Evolutionary conservation across 108 stramenopile species (phyloP), one percentile per base, ranked within the genome.

Genomic region (Conticribra weissflogii): DNA sequence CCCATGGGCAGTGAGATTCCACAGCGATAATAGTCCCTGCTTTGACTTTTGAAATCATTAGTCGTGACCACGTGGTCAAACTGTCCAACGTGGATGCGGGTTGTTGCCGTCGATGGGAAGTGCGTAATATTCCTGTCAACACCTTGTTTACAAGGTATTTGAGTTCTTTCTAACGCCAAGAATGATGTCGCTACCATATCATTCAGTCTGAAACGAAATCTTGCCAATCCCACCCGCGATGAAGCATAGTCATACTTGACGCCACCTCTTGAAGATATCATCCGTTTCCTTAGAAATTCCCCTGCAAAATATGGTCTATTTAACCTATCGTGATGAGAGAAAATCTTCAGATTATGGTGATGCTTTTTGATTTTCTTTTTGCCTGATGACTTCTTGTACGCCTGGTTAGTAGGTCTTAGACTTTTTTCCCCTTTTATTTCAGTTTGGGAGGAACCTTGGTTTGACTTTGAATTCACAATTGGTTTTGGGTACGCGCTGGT

Each of bases 1-100:
- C 86, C 89, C 84, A 91, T 80, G 9, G 90, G 93, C 34, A 91
- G 57, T 3, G 68, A 78, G 18, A 94, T 80, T 23, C 90, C 87
- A 30, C 68, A 28, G 19, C 71, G 55, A 52, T 51, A 59, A 4
- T 63, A 63, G 14, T 49, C 34, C 34, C 36, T 60, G 15, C 44
- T 34, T 14, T 34, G 18, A 16, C 23, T 34, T 24, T 45, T 19
- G 7, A 2, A 30, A 33, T 33, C 30, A 9, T 28, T 47, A 53
- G 61, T 29, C 28, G 48, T 32, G 4, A 32, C 19, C n/a, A n/a
- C n/a, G n/a, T n/a, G n/a, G n/a, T n/a, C n/a, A 51, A 27, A 24
- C 29, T 34, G 28, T 45, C 54, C 53, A 25, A 41, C 21, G 33
- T 67, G 28, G 32, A 54, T 30, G 16, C 0, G 50, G 21, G 53